Conservation (phyloP, 1,284 basidiomycete genomes). For the Puccinia horiana region DNA sequence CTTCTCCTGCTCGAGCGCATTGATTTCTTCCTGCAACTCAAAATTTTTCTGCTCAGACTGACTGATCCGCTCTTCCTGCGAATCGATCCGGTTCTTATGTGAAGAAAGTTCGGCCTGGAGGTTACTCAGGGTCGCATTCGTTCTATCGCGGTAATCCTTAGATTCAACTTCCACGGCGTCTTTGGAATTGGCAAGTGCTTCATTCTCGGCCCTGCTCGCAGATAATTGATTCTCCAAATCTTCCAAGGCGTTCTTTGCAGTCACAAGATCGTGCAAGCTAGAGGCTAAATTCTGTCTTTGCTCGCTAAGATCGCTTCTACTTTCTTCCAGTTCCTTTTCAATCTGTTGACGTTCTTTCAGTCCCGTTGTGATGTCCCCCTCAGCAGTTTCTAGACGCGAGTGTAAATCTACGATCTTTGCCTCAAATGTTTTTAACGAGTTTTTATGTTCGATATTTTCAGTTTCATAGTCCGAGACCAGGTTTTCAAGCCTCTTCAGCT, state of each 20-base stretch:
- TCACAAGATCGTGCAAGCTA: conserved; percentile 34
- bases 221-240: conserved; percentile 33
- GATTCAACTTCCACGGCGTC: conserved; percentile 7
- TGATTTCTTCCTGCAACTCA: conserved; percentile 42
- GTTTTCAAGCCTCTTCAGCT: conserved; percentile 23
- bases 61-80: conserved; percentile 40
- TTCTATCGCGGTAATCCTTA: conserved; percentile 29
- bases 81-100: conserved; percentile 29
- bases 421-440: conserved; percentile 18
- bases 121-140: conserved; percentile 1
- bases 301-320: conserved; percentile 24
- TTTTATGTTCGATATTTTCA: conserved; percentile 13
- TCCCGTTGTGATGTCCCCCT: conserved; percentile 15
- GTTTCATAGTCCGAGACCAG: background rate
- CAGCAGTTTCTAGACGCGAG: conserved; percentile 9
- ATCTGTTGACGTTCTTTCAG: conserved; percentile 4
- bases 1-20: conserved; percentile 41
- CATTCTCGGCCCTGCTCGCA: background rate
- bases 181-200: conserved; percentile 6
- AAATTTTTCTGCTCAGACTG: conserved; percentile 3
- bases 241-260: conserved; percentile 22
- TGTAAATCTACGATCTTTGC: conserved; percentile 13
- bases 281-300: conserved; percentile 40
- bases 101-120: conserved; percentile 33
- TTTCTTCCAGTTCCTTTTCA: conserved; percentile 21